Percentiles rank a stretch among this genome's conserved stretches.
These are phyloP conservation scores for Clausena lansium DNA, from an alignment of 345 rosid genomes.

Conservation along the genomic window DNA sequence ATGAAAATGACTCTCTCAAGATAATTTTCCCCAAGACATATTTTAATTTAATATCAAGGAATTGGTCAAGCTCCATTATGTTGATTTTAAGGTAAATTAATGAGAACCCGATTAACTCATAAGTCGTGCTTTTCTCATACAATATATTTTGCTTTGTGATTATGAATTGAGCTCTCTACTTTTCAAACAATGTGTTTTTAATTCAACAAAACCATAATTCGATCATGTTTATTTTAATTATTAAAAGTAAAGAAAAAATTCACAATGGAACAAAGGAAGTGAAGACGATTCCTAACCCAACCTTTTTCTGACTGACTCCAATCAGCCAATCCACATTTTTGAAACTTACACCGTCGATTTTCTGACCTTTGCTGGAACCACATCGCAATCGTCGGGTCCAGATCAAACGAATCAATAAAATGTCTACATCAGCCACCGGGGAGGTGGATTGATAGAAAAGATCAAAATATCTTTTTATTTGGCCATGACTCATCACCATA, in stretches of 20 bases:
- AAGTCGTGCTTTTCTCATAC: background rate
- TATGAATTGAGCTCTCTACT: background rate
- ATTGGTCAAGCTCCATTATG: background rate
- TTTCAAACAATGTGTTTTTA: background rate
- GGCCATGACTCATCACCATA: too few relatives aligned
- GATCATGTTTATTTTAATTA: background rate
- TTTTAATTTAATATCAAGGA: background rate
- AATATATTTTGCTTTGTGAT: background rate
- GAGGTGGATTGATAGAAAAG: background rate
- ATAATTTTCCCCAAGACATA: background rate
- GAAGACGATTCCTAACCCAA: background rate
- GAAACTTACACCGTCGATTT: conserved; percentile 1
- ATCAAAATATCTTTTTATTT: background rate
- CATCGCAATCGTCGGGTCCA: background rate
- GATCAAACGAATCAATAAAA: background rate
- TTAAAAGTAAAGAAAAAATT: background rate
- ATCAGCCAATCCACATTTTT: background rate
- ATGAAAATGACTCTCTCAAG: conserved; percentile 4
- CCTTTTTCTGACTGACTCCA: background rate
- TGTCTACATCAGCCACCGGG: background rate
- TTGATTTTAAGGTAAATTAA: background rate
- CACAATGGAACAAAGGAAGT: background rate
- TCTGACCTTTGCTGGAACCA: background rate
- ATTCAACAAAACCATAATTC: too few relatives aligned
- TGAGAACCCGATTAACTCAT: background rate